Evolutionary conservation across 164 flowering plant genomes (phyloP).

Genomic region (Kalanchoe fedtschenkoi): DNA sequence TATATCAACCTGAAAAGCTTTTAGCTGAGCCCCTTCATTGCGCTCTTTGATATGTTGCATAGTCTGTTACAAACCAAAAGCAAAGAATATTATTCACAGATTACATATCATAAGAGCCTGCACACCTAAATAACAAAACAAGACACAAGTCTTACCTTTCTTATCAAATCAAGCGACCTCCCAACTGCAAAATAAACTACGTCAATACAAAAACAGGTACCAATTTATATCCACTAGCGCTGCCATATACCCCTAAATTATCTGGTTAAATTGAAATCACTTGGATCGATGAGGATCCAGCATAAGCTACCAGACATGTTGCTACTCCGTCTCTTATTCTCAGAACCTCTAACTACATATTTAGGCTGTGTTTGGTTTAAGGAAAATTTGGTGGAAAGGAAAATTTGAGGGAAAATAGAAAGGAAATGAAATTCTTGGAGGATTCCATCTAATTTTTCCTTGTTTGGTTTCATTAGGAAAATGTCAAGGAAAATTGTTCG

Average conservation of each 20-base stretch:
- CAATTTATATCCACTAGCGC: background rate
- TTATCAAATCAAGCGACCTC: conserved; percentile 35
- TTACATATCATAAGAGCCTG: background rate
- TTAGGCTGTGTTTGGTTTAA: too few species aligned
- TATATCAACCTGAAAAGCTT: conserved; percentile 64
- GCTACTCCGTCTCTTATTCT: background rate
- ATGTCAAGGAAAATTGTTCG: too few species aligned
- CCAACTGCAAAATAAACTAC: conserved; percentile 56
- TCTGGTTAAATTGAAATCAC: background rate
- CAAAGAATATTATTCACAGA: background rate
- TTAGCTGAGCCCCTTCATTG: conserved; percentile 45
- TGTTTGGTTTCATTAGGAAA: too few species aligned
- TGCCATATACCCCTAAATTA: background rate
- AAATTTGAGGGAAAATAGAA: too few species aligned
- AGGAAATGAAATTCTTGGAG: too few species aligned
- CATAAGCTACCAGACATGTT: background rate
- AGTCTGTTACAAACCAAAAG: conserved; percentile 31
- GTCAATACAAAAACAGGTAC: conserved; percentile 7
- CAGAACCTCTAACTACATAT: background rate
- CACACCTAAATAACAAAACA: background rate
- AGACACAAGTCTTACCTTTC: conserved; percentile 31
- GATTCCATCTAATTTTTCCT: too few species aligned
- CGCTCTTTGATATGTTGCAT: conserved; percentile 32
- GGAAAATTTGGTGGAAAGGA: too few species aligned
- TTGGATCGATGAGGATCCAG: background rate